Conservation (phyloP, 495 filamentous ascomycete genomes). For the Hypoxylon lienhwacheense region DNA sequence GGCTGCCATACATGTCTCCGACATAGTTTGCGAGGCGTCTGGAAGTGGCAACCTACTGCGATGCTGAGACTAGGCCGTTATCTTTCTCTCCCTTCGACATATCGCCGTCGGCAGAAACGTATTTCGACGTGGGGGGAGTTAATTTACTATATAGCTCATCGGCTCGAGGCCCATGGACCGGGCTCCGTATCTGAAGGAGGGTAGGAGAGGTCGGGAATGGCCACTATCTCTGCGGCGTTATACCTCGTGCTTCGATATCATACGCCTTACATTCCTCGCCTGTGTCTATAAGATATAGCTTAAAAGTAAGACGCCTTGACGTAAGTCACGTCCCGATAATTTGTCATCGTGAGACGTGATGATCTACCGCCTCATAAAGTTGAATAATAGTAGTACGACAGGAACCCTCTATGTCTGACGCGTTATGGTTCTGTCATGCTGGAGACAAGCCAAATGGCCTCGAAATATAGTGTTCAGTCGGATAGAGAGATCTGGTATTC, state of each 20-base stretch:
- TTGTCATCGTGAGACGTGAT: neutral
- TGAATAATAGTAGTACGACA: neutral
- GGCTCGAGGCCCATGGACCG: neutral
- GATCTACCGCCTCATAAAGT: neutral
- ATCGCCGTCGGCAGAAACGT: neutral
- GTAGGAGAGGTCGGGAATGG: neutral
- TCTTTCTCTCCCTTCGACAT: too few relatives aligned
- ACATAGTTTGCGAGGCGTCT: too few relatives aligned
- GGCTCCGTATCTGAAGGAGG: neutral
- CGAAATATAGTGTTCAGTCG: too few relatives aligned
- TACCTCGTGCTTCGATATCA: neutral
- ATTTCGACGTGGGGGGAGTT: constrained; percentile 3
- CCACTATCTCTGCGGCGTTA: neutral
- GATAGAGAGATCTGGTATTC: too few relatives aligned
- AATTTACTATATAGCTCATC: neutral
- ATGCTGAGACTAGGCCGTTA: too few relatives aligned
- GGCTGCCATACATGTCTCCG: constrained; percentile 2
- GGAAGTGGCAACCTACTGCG: too few relatives aligned
- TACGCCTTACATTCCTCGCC: neutral
- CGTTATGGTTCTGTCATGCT: neutral
- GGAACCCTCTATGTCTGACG: neutral
- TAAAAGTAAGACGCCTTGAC: neutral
- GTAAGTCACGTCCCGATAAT: neutral
- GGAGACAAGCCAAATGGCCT: neutral
- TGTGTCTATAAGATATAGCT: neutral